Evolutionary conservation across 768 basidiomycete species (phyloP).

Genomic region (Tricholomella constricta): DNA sequence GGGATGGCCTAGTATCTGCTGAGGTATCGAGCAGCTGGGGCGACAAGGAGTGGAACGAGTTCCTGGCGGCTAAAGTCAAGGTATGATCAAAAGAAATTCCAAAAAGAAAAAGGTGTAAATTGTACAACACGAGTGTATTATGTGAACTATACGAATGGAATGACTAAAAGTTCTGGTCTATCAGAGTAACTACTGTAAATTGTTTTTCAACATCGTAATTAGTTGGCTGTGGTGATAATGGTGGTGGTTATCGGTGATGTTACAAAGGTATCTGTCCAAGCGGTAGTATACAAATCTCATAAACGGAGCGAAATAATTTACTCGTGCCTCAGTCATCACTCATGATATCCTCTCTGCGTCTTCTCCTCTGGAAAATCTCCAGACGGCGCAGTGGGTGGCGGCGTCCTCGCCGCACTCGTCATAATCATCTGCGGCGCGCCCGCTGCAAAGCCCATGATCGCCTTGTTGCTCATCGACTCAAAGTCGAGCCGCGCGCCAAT

Average conservation of each 20-base stretch:
- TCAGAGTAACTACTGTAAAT: not conserved
- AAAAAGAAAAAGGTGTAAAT: not conserved
- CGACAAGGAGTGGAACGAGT: constrained; percentile 78
- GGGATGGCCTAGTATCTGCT: constrained; percentile 72
- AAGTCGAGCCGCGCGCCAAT: constrained; percentile 61
- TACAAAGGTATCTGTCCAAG: constrained; percentile 4
- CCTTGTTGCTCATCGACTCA: constrained; percentile 45
- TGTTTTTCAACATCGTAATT: not conserved
- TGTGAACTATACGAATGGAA: not conserved
- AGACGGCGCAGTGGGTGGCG: constrained; percentile 3
- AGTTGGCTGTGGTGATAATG: not conserved
- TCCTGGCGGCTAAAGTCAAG: constrained; percentile 59
- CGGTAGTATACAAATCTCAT: not conserved
- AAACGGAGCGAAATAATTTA: constrained; percentile 1
- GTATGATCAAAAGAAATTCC: constrained; percentile 29
- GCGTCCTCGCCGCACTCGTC: constrained; percentile 3
- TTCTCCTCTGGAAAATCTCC: constrained; percentile 11
- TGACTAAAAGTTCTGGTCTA: not conserved
- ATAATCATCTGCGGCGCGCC: constrained; percentile 42
- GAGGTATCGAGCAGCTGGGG: constrained; percentile 85
- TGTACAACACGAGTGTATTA: not conserved
- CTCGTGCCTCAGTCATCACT: not conserved
- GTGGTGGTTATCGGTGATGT: constrained; percentile 2
- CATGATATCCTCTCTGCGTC: constrained; percentile 13
- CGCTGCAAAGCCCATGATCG: constrained; percentile 50